Evolutionary conservation across 1,284 basidiomycete genomes (phyloP).

Genomic region (Bondarzewia mesenterica): DNA sequence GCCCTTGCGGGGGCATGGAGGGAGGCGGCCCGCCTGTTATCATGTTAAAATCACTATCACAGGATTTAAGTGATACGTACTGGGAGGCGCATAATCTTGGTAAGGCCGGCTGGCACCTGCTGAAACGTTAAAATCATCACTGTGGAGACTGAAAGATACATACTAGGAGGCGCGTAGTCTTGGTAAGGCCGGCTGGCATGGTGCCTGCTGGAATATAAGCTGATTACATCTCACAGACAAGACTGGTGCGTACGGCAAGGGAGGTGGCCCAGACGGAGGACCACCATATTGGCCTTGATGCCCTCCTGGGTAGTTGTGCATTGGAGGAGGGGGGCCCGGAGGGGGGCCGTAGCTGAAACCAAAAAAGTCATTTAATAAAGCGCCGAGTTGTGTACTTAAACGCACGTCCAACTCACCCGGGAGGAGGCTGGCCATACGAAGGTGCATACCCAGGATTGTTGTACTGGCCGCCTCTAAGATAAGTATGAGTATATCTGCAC

Average conservation of each 20-base stretch:
- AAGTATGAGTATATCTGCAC: conserved; percentile 10
- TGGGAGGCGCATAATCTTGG: conserved; percentile 20
- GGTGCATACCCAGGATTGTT: conserved; percentile 16
- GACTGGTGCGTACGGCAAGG: neutral
- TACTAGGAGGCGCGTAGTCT: neutral
- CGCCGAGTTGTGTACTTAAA: neutral
- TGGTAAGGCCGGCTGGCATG: neutral
- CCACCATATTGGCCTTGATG: conserved; percentile 12
- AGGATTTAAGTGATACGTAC: conserved; percentile 12
- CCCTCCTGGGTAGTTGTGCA: conserved; percentile 3
- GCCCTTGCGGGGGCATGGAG: conserved; percentile 50
- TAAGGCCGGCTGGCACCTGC: too few species aligned
- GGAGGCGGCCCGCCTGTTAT: conserved; percentile 29
- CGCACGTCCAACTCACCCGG: conserved; percentile 12
- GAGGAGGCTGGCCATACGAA: conserved; percentile 12
- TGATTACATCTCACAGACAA: neutral
- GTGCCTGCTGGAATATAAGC: neutral
- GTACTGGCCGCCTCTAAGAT: conserved; percentile 10
- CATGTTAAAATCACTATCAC: neutral
- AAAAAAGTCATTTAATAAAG: neutral
- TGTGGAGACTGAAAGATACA: neutral
- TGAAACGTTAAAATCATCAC: too few species aligned
- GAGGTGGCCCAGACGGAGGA: conserved; percentile 19
- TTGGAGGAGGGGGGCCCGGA: conserved; percentile 22
- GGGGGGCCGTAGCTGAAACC: neutral